Evolutionary conservation across 129 eudicot species (phyloP).

Genomic region (sunflower (Helianthus annuus)): HanXRQr2.0-SUNRISE NC_035447.2:8869877-8870376

Average conservation of each 20-base stretch:
- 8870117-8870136: neutral
- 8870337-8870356: neutral
- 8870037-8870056: constrained; percentile 80
- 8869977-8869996: neutral
- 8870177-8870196: constrained; percentile 87
- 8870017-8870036: constrained; percentile 73
- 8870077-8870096: constrained; percentile 83
- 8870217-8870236: constrained; percentile 62
- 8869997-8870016: constrained; percentile 79
- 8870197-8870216: constrained; percentile 71
- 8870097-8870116: constrained; percentile 50
- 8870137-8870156: neutral
- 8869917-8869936: neutral
- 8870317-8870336: neutral
- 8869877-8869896: constrained; percentile 82
- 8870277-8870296: constrained; percentile 40
- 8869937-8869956: neutral
- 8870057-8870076: constrained; percentile 88
- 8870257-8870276: constrained; percentile 72
- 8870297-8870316: neutral
- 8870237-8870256: constrained; percentile 74
- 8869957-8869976: neutral
- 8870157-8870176: neutral
- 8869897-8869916: constrained; percentile 47
- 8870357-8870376: neutral